These are phyloP conservation scores for Solanum medicagineum DNA, from an alignment of 257 asterid genomes.

Conservation along the genomic window DNA sequence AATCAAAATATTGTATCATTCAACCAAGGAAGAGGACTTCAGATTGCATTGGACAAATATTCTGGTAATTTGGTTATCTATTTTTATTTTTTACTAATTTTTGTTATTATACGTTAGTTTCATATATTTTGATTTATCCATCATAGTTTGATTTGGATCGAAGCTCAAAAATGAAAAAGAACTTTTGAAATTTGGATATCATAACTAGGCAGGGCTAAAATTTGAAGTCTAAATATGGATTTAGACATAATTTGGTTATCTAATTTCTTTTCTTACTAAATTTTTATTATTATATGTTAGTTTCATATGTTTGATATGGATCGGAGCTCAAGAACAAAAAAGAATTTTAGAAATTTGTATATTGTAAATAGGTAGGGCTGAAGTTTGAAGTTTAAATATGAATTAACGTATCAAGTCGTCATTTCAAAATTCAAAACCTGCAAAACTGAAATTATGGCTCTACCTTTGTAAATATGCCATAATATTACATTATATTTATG, in stretches of 20 bases:
- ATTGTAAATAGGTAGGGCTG: not conserved
- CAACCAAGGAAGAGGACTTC: conserved; percentile 33
- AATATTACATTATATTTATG: not conserved
- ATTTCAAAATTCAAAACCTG: too few species aligned
- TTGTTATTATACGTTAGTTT: not conserved
- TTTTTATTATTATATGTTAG: not conserved
- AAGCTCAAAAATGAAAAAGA: not conserved
- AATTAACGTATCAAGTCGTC: too few species aligned
- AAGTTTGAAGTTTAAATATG: not conserved
- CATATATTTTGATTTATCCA: not conserved
- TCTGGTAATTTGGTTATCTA: conserved; percentile 22
- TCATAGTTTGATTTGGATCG: not conserved
- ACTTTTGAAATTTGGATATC: not conserved
- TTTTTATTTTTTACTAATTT: not conserved
- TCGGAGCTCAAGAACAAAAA: not conserved
- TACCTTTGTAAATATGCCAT: not conserved
- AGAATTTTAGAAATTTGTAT: not conserved
- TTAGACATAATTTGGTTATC: not conserved
- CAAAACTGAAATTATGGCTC: not conserved
- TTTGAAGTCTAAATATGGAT: not conserved
- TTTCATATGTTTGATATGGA: not conserved
- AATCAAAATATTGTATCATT: conserved; percentile 15
- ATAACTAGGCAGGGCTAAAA: not conserved
- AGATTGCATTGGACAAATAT: conserved; percentile 32
- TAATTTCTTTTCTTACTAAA: not conserved